Conservation (phyloP, 2,329 filamentous ascomycete species). For the Akanthomyces muscarius region DNA sequence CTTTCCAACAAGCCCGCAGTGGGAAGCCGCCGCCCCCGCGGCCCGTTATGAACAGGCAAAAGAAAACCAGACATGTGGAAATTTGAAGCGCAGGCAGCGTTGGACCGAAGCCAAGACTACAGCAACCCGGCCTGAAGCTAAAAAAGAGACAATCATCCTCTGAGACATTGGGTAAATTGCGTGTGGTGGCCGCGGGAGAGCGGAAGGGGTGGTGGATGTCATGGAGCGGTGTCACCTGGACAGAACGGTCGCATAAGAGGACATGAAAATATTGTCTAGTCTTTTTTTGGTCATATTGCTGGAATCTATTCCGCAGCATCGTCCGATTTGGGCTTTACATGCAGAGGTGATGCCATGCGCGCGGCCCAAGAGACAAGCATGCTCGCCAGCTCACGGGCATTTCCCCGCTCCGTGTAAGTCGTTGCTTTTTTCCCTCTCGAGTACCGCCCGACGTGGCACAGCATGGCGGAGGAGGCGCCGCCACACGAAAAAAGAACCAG, state of each 20-base stretch:
- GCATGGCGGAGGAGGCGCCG: neutral
- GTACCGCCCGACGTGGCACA: neutral
- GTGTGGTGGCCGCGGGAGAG: neutral
- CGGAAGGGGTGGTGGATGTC: neutral
- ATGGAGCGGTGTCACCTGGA: too few relatives aligned
- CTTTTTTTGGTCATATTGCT: neutral
- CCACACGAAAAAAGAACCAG: neutral
- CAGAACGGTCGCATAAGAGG: neutral
- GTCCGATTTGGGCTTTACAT: neutral
- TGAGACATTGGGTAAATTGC: slow-evolving; percentile 7
- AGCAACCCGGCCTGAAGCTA: neutral
- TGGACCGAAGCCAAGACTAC: neutral
- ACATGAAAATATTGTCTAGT: too few relatives aligned
- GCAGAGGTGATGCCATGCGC: neutral
- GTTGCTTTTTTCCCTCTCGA: slow-evolving; percentile 1
- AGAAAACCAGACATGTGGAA: neutral
- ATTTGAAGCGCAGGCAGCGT: neutral
- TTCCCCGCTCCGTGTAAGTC: neutral
- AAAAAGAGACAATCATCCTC: neutral
- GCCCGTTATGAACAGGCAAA: neutral
- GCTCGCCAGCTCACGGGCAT: neutral
- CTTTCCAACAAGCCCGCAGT: neutral
- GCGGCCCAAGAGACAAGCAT: neutral
- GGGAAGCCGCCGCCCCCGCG: neutral
- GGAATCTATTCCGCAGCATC: neutral